Evolutionary conservation across 768 basidiomycete genomes (phyloP), one percentile per base, ranked within the genome.

Genomic region (Daedalea quercina): DNA sequence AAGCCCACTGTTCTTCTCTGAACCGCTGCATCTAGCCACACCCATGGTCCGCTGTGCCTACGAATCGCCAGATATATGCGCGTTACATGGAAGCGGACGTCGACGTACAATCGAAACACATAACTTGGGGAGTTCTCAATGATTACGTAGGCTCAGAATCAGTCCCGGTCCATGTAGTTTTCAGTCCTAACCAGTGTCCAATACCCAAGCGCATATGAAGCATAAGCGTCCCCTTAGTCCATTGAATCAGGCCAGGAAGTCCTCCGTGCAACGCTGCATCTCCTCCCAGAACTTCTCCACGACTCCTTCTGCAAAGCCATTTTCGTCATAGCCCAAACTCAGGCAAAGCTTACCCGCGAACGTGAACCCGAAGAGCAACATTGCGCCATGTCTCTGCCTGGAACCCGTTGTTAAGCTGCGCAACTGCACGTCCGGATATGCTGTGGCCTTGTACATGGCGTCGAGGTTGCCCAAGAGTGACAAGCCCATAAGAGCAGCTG

Each of bases 381-480:
- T 84, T 1, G 82, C 88, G 9, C 87, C 82, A 0, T 77, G 63
- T 2, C 89, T 79, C 63, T 92, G 90, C n/a, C 90, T 76, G 7
- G 86, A 89, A 2, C 89, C 90, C 1, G 90, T 91, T 24, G 87
- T 92, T 31, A 94, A 72, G 3, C 83, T 84, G 57, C 87, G 81
- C 19, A 92, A 71, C 65, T 76, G 66, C 54, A 90, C 68, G 1
- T 54, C 56, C 3, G 77, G 75, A 69, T 78, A 90, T 1, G 67
- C 57, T 9, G 73, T 68, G 63, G 90, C 88, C 57, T 83, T 80
- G 71, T 91, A 93, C 26, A 84, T 86, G 2, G 80, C 85, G 64
- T 92, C 89, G 50, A 92, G 71, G 63, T 90, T 92, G 1, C 90
- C 90, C n/a, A 92, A 74, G 55, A 94, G 74, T 4, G 90, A 93